A percentile compares a stretch with the other conserved stretches of the same genome.
These are phyloP conservation scores for Aaosphaeria pasadenensis DNA, from an alignment of 2,329 filamentous ascomycete species.

Conservation along the genomic window DNA sequence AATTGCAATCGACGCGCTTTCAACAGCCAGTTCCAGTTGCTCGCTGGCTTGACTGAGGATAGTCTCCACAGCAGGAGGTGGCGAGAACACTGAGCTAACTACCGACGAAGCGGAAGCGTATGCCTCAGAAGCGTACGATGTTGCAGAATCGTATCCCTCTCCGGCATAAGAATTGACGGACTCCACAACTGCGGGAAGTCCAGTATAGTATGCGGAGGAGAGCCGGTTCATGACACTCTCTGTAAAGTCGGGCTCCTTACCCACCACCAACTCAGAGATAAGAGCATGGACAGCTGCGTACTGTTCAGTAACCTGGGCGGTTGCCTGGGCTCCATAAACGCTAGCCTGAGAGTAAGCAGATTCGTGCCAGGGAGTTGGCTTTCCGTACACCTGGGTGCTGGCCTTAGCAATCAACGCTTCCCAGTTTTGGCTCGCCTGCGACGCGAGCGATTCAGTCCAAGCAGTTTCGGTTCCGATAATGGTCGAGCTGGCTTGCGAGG, in stretches of 20 bases:
- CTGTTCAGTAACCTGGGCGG: slow-evolving; percentile 59
- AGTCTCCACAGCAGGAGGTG: slow-evolving; percentile 56
- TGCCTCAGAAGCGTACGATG: slow-evolving; percentile 50
- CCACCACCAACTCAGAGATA: slow-evolving; percentile 71
- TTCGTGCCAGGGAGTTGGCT: slow-evolving; percentile 52
- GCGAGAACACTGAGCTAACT: slow-evolving; percentile 52
- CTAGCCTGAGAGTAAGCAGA: slow-evolving; percentile 52
- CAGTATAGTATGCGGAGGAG: slow-evolving; percentile 68
- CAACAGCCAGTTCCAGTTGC: slow-evolving; percentile 57
- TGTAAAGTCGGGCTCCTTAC: slow-evolving; percentile 76
- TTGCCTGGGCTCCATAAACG: slow-evolving; percentile 61
- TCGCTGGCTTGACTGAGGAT: slow-evolving; percentile 56
- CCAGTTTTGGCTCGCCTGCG: slow-evolving; percentile 61
- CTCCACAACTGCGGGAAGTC: slow-evolving; percentile 54
- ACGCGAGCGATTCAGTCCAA: slow-evolving; percentile 53
- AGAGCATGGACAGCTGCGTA: slow-evolving; percentile 69
- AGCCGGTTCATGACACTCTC: slow-evolving; percentile 75
- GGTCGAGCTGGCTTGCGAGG: slow-evolving; percentile 43
- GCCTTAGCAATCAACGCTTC: slow-evolving; percentile 62
- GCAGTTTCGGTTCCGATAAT: slow-evolving; percentile 49
- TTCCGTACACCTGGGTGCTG: slow-evolving; percentile 68
- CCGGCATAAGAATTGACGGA: slow-evolving; percentile 54
- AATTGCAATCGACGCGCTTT: slow-evolving; percentile 56
- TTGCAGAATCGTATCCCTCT: slow-evolving; percentile 42
- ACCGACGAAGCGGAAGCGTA: slow-evolving; percentile 48